Evolutionary conservation across 495 filamentous ascomycete species (phyloP).

Genomic region (Hypoxylon lienhwacheense): DNA sequence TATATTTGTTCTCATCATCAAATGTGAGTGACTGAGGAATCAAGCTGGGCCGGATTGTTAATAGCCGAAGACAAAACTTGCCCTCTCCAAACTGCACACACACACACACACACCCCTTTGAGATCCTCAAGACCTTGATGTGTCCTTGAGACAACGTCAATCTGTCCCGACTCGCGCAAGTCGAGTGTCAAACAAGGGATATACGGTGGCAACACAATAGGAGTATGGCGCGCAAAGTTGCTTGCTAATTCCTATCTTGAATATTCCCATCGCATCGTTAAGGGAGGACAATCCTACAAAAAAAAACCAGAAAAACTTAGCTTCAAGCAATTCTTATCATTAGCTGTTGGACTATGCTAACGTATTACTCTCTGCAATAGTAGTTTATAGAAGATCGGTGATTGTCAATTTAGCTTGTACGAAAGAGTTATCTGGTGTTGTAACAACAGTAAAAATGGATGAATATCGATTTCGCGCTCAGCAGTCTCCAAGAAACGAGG

Average conservation of each 20-base stretch:
- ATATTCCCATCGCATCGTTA: slow-evolving; percentile 7
- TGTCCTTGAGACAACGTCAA: slow-evolving; percentile 33
- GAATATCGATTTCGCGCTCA: slow-evolving; percentile 78
- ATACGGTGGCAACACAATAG: slow-evolving; percentile 14
- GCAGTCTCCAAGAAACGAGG: slow-evolving; percentile 70
- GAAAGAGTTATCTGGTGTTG: slow-evolving; percentile 46
- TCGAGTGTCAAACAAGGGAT: slow-evolving; percentile 27
- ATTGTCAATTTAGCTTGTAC: slow-evolving; percentile 51
- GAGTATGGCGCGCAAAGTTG: slow-evolving; percentile 18
- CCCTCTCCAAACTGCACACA: slow-evolving; percentile 14
- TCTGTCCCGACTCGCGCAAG: slow-evolving; percentile 26
- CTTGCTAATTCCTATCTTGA: slow-evolving; percentile 13
- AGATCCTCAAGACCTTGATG: too few relatives aligned
- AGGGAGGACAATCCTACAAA: neutral
- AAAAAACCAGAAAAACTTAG: slow-evolving; percentile 1
- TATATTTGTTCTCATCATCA: slow-evolving; percentile 42
- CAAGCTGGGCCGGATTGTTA: slow-evolving; percentile 15
- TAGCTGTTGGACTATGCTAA: slow-evolving; percentile 12
- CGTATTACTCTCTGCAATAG: slow-evolving; percentile 4
- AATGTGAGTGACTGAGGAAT: slow-evolving; percentile 38
- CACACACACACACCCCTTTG: too few relatives aligned
- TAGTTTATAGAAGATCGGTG: slow-evolving; percentile 41
- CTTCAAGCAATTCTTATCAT: slow-evolving; percentile 13
- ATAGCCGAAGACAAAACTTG: slow-evolving; percentile 27
- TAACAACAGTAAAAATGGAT: slow-evolving; percentile 56